Conservation (phyloP, 2,329 filamentous ascomycete species). For the Colletotrichum gigasporum region DNA sequence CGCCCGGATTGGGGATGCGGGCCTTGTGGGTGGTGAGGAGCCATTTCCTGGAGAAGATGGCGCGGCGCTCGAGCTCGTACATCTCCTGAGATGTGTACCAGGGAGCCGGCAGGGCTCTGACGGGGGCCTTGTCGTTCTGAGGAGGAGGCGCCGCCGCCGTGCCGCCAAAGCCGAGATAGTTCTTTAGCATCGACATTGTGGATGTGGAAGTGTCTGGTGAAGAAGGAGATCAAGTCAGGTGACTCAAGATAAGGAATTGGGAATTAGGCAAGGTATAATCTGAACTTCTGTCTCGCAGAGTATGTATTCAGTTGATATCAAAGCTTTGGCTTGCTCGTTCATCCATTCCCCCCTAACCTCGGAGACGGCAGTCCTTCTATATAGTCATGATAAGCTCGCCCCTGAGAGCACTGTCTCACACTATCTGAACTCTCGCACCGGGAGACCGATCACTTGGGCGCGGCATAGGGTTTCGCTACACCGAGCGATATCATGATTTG, state of each 20-base stretch:
- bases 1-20: conserved; percentile 60
- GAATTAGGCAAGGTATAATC: neutral
- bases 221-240: neutral
- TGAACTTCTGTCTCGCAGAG: neutral
- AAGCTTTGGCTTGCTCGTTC: neutral
- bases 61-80: conserved; percentile 65
- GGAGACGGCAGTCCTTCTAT: conserved; percentile 29
- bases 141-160: conserved; percentile 26
- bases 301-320: neutral
- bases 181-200: conserved; percentile 43
- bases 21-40: conserved; percentile 63
- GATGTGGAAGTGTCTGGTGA: conserved; percentile 21
- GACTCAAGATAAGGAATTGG: neutral
- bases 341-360: no score
- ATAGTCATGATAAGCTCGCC: conserved; percentile 25
- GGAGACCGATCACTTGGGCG: conserved; percentile 11
- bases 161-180: conserved; percentile 50
- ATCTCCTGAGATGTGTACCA: conserved; percentile 64
- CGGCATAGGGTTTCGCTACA: conserved; percentile 7
- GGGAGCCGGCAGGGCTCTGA: conserved; percentile 53
- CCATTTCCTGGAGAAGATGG: conserved; percentile 67
- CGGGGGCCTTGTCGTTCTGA: conserved; percentile 40
- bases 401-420: conserved; percentile 2
- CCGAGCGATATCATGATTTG: conserved; percentile 7
- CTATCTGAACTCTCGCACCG: conserved; percentile 1